phyloP scores from a whole-genome alignment of 2,329 filamentous ascomycete species.

The Ascocoryne sarcoides region DNA sequence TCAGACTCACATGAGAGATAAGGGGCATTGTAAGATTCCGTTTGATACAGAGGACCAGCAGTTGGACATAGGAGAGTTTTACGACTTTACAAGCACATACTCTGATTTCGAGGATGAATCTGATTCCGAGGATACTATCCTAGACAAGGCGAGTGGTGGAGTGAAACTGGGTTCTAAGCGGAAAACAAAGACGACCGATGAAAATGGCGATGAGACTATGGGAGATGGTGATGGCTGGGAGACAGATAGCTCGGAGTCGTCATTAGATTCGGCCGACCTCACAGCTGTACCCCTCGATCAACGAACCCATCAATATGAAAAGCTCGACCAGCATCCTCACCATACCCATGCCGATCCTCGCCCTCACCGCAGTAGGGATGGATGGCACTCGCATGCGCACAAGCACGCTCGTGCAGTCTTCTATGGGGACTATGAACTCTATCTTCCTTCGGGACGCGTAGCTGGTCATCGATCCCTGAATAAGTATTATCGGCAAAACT shows the following conservation, averaged over 20 bases:
- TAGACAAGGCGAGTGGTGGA: slow-evolving; percentile 43
- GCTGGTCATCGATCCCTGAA: slow-evolving; percentile 85
- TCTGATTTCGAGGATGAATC: slow-evolving; percentile 65
- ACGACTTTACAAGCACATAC: slow-evolving; percentile 94
- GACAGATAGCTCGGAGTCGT: slow-evolving; percentile 85
- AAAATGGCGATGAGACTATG: slow-evolving; percentile 46
- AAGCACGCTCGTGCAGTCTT: slow-evolving; percentile 67
- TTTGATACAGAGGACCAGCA: slow-evolving; percentile 84
- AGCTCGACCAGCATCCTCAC: slow-evolving; percentile 63
- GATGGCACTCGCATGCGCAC: slow-evolving; percentile 77
- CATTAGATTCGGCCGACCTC: slow-evolving; percentile 76
- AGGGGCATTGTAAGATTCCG: slow-evolving; percentile 92
- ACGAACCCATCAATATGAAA: slow-evolving; percentile 61
- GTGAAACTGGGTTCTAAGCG: slow-evolving; percentile 62
- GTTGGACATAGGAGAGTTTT: slow-evolving; percentile 90
- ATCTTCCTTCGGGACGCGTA: slow-evolving; percentile 80
- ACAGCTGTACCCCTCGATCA: slow-evolving; percentile 69
- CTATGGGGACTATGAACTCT: slow-evolving; percentile 86
- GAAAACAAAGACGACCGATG: slow-evolving; percentile 40
- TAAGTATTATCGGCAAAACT: slow-evolving; percentile 86
- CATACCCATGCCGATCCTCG: slow-evolving; percentile 65
- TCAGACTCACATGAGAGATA: slow-evolving; percentile 96
- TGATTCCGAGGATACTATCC: slow-evolving; percentile 44
- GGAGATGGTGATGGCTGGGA: slow-evolving; percentile 78
- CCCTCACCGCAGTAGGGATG: slow-evolving; percentile 64